These are phyloP conservation scores for Drechslera avenae DNA, from an alignment of 2,329 filamentous ascomycete species.

Conservation along the genomic window DNA sequence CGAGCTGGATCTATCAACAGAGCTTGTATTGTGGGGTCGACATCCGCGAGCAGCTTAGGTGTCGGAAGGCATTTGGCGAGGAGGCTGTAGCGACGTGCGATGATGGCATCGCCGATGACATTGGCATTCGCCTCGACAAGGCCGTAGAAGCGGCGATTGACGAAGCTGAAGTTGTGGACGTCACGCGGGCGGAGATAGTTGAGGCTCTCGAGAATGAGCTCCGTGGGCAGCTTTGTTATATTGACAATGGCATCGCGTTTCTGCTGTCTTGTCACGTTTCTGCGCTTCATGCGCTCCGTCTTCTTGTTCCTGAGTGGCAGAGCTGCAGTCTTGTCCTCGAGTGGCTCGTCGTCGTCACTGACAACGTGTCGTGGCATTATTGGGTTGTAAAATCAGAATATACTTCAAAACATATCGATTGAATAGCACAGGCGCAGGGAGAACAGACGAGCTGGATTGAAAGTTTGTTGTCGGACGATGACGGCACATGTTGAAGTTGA, in stretches of 20 bases:
- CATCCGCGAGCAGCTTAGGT: conserved; percentile 53
- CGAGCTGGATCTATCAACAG: conserved; percentile 51
- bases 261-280: conserved; percentile 39
- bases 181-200: conserved; percentile 57
- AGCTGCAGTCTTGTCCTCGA: conserved; percentile 57
- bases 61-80: conserved; percentile 59
- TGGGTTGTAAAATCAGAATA: too few relatives aligned
- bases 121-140: conserved; percentile 55
- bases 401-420: too few relatives aligned
- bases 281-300: conserved; percentile 56
- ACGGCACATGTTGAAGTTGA: conserved; percentile 10
- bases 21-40: conserved; percentile 46
- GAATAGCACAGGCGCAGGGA: too few relatives aligned
- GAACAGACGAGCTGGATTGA: background rate
- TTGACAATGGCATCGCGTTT: conserved; percentile 40
- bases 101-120: conserved; percentile 53
- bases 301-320: conserved; percentile 59
- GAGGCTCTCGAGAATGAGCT: conserved; percentile 58
- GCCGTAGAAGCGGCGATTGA: conserved; percentile 50
- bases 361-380: conserved; percentile 30
- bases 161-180: conserved; percentile 53
- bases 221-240: conserved; percentile 58
- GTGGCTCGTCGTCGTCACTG: conserved; percentile 48
- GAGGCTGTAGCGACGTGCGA: conserved; percentile 56
- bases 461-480: background rate